Base-by-base conservation (phyloP, 768 basidiomycete species). In the Macrolepiota fuliginosa region DNA sequence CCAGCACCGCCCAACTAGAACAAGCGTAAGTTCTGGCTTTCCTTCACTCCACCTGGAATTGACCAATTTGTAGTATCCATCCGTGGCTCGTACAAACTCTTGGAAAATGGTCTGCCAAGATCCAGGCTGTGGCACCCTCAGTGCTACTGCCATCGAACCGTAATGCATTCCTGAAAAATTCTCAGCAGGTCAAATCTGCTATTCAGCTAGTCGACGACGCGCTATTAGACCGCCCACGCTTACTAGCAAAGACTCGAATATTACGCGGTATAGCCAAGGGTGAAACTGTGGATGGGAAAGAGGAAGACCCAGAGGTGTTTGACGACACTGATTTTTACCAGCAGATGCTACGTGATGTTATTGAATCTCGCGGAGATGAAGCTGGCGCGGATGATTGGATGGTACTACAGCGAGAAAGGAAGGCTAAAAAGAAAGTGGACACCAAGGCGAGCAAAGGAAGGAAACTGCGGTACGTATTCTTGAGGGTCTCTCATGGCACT, bases 251-350 rank as follows among this genome's bases (percentile, higher is more conserved):
- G 39, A 94, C 92, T 12, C 84, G 82, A 63, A 35, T 29, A 39
- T 70, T 83, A 17, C 77, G 81, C 61, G 68, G 68, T 9, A 74
- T 69, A 17, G 57, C 64, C 0, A 76, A 75, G 47, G 65, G 68
- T 17, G 70, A 74, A 56, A 74, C 69, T 2, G 71, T 70, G 1
- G 75, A 69, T 3, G 79, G 72, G 10, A 72, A 73, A 50, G 69
- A 67, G 37, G 66, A 71, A 46, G 79, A 79, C 62, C 56, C 65
- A 2, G 85, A 89, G 61, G 69, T 88, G 24, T 96, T 92, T 69
- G 93, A 95, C 66, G 94, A 96, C 70, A 87, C 87, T 1, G 95
- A 96, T 70, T 96, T 95, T 70, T 99, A 99, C 71, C 93, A 96
- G 70, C 88, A 93, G 66, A 75, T 98, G 54, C 77, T 99, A 56